Evolutionary conservation across 805 yeast species (phyloP).

Genomic region (Jamesozyma spencerorum): DNA sequence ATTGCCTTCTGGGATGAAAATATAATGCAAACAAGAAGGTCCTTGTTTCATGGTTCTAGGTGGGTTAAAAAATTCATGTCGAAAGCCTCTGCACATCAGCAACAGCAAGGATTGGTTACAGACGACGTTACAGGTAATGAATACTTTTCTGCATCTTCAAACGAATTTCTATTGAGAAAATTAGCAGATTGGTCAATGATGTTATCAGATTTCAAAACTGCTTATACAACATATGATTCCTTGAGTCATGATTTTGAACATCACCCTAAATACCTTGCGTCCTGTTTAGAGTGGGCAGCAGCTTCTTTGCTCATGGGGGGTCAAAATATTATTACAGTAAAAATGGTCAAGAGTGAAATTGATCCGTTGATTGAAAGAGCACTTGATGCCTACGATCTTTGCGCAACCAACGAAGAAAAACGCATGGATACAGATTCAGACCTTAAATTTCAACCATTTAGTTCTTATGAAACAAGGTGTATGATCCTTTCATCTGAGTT

Average conservation of each 20-base stretch:
- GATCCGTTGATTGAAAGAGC: conserved; percentile 32
- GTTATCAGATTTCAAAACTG: conserved; percentile 79
- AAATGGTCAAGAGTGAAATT: conserved; percentile 36
- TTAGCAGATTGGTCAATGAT: conserved; percentile 90
- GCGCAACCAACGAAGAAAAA: conserved; percentile 18
- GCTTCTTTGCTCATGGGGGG: conserved; percentile 57
- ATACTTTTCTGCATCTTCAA: conserved; percentile 50
- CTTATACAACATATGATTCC: conserved; percentile 75
- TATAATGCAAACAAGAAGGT: conserved; percentile 63
- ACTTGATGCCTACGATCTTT: conserved; percentile 29
- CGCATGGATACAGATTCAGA: not conserved
- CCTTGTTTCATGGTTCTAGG: conserved; percentile 59
- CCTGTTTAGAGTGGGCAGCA: conserved; percentile 83
- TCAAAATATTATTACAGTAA: conserved; percentile 34
- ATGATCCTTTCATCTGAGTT: conserved; percentile 61
- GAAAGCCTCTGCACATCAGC: conserved; percentile 7
- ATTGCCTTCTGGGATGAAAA: conserved; percentile 82
- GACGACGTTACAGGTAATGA: conserved; percentile 43
- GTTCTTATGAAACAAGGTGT: conserved; percentile 58
- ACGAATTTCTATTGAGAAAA: conserved; percentile 68
- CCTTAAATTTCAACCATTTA: conserved; percentile 19
- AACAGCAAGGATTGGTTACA: conserved; percentile 20
- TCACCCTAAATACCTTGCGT: conserved; percentile 43
- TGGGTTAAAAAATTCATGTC: conserved; percentile 39
- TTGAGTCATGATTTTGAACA: conserved; percentile 66